Percentiles rank a stretch among this genome's conserved stretches.
Evolutionary conservation across 495 filamentous ascomycete genomes (phyloP).

Genomic region (Glarea lozoyensis): DNA sequence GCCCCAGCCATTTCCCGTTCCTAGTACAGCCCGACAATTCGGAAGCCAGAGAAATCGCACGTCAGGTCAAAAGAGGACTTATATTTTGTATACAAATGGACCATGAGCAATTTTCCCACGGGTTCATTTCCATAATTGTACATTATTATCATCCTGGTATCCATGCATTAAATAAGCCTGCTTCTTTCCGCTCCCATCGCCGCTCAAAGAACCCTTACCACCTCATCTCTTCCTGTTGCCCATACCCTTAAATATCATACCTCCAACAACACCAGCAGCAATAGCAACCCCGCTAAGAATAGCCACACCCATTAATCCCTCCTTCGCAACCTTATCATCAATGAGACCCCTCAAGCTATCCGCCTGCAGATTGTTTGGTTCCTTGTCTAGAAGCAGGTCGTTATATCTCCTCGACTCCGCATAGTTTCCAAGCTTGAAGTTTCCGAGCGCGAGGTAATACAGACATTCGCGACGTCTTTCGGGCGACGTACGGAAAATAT

Average conservation of each 20-base stretch:
- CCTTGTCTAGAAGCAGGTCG: conserved; percentile 78
- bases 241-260: conserved; percentile 65
- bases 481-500: conserved; percentile 87
- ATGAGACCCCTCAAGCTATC: conserved; percentile 75
- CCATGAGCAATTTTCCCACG: no score
- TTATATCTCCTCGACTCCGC: conserved; percentile 91
- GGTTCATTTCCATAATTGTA: no score
- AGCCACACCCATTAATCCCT: conserved; percentile 90
- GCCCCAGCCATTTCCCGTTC: no score
- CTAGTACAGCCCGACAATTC: no score
- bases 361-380: conserved; percentile 85
- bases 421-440: conserved; percentile 98
- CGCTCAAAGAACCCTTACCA: no score
- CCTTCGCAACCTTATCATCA: conserved; percentile 91
- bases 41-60: no score
- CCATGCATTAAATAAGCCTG: no score
- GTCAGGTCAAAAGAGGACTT: no score
- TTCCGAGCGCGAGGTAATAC: conserved; percentile 92
- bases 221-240: conserved; percentile 39
- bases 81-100: no score
- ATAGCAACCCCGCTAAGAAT: conserved; percentile 92
- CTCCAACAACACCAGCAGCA: conserved; percentile 86
- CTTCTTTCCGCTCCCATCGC: conserved; percentile 1
- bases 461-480: conserved; percentile 94
- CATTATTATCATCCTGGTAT: no score